These are phyloP conservation scores for Xylariaceae sp. DNA, from an alignment of 2,329 filamentous ascomycete genomes.

Conservation along the genomic window DNA sequence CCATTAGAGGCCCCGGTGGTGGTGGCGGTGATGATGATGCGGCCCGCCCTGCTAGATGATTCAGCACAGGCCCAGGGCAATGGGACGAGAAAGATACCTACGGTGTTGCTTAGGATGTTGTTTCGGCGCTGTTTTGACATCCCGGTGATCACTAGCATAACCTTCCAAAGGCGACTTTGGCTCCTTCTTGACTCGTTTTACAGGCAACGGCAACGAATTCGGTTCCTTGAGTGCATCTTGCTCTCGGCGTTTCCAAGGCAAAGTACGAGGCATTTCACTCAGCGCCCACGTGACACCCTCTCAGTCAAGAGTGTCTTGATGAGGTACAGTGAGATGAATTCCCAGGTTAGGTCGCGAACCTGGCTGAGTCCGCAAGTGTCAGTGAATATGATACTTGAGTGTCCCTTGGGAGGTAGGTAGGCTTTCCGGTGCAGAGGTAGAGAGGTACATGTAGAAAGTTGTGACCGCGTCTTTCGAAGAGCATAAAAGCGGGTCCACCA, in stretches of 20 bases:
- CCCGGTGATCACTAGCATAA: conserved; percentile 7
- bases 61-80: conserved; percentile 1
- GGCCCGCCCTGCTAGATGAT: conserved; percentile 28
- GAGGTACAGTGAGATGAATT: too few species aligned
- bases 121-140: conserved; percentile 6
- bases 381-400: too few species aligned
- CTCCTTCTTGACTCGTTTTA: conserved; percentile 10
- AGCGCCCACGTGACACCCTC: background rate
- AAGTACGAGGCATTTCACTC: conserved; percentile 43
- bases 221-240: conserved; percentile 6
- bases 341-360: too few species aligned
- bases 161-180: conserved; percentile 9
- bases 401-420: too few species aligned
- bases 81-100: background rate
- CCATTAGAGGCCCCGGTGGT: conserved; percentile 36
- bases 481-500: too few species aligned
- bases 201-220: conserved; percentile 15
- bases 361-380: too few species aligned
- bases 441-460: too few species aligned
- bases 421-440: too few species aligned
- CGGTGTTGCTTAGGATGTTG: conserved; percentile 8
- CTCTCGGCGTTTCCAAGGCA: conserved; percentile 46
- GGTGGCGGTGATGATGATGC: conserved; percentile 52
- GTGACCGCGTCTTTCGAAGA: too few species aligned
- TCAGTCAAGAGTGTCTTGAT: conserved; percentile 10